phyloP scores from a whole-genome alignment of 495 filamentous ascomycete genomes.

The Talaromyces stipitatus region DNA sequence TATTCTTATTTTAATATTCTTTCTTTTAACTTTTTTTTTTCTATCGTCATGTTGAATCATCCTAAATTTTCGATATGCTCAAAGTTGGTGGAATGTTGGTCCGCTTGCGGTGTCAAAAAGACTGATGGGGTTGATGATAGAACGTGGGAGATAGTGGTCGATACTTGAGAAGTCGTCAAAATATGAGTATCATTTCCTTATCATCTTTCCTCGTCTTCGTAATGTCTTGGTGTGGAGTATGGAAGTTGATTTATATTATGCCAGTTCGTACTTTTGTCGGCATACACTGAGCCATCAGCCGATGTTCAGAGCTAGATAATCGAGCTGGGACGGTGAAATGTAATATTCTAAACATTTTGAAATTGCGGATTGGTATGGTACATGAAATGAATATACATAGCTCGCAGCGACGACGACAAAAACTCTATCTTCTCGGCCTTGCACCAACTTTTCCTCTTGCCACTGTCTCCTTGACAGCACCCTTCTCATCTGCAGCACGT shows the following conservation, averaged over 20 bases:
- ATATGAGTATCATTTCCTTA: background rate
- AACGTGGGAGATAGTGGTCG: background rate
- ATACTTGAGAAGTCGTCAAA: background rate
- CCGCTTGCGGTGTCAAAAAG: background rate
- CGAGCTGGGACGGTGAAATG: background rate
- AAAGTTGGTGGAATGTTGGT: background rate
- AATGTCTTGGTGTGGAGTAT: background rate
- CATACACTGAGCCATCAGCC: background rate
- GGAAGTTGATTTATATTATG: background rate
- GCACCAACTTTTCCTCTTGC: background rate
- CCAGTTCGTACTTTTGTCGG: background rate
- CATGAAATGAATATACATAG: slow-evolving; percentile 4
- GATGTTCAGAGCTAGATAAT: background rate
- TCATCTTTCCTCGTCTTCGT: background rate
- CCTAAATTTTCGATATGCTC: background rate
- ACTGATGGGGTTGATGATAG: too few relatives aligned
- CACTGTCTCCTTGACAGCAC: slow-evolving; percentile 8
- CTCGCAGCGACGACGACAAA: background rate
- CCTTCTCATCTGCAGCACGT: slow-evolving; percentile 18
- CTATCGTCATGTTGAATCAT: background rate
- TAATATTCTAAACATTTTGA: background rate
- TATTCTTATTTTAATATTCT: slow-evolving; percentile 2
- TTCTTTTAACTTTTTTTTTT: slow-evolving; percentile 4
- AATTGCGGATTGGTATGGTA: slow-evolving; percentile 4
- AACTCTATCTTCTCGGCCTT: background rate